Evolutionary conservation across 2,329 filamentous ascomycete species (phyloP).

Genomic region (Fusarium nurragi): DNA sequence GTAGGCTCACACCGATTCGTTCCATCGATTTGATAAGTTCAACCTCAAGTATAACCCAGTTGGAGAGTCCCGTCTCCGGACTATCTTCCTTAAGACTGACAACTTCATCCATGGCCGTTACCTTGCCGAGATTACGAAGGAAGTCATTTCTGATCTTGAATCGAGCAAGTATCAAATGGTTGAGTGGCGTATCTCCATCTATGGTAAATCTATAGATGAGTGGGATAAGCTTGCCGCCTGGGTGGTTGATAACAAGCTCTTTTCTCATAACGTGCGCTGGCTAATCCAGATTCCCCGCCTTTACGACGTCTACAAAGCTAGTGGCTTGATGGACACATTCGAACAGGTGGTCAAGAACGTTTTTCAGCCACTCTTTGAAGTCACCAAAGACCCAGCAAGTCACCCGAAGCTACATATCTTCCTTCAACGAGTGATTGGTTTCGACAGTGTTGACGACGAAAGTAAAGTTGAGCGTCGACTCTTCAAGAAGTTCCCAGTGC

Average conservation of each 20-base stretch:
- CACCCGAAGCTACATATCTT: slow-evolving; percentile 96
- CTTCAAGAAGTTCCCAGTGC: slow-evolving; percentile 95
- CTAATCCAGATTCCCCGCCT: slow-evolving; percentile 93
- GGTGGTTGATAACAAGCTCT: slow-evolving; percentile 98
- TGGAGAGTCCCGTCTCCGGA: slow-evolving; percentile 91
- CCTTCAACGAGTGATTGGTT: slow-evolving; percentile 92
- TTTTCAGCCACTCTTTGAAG: slow-evolving; percentile 94
- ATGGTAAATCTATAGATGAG: slow-evolving; percentile 89
- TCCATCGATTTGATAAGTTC: slow-evolving; percentile 99
- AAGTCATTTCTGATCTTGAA: slow-evolving; percentile 96
- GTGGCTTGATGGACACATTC: slow-evolving; percentile 85
- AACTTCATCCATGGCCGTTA: slow-evolving; percentile 97
- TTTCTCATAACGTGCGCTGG: slow-evolving; percentile 98
- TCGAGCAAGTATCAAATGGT: slow-evolving; percentile 99
- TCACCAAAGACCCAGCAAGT: slow-evolving; percentile 83
- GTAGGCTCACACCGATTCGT: slow-evolving; percentile 93
- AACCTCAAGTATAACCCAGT: slow-evolving; percentile 99
- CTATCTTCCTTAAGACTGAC: slow-evolving; percentile 99
- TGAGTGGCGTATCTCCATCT: slow-evolving; percentile 98
- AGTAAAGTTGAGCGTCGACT: slow-evolving; percentile 94
- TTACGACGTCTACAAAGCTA: slow-evolving; percentile 95
- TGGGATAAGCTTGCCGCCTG: slow-evolving; percentile 98
- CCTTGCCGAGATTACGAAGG: slow-evolving; percentile 95
- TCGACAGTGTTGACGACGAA: slow-evolving; percentile 98
- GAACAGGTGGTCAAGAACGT: slow-evolving; percentile 91